A percentile compares a stretch with the other conserved stretches of the same genome.
Conservation (phyloP, 83 land plant species). For the Picea abies region DNA sequence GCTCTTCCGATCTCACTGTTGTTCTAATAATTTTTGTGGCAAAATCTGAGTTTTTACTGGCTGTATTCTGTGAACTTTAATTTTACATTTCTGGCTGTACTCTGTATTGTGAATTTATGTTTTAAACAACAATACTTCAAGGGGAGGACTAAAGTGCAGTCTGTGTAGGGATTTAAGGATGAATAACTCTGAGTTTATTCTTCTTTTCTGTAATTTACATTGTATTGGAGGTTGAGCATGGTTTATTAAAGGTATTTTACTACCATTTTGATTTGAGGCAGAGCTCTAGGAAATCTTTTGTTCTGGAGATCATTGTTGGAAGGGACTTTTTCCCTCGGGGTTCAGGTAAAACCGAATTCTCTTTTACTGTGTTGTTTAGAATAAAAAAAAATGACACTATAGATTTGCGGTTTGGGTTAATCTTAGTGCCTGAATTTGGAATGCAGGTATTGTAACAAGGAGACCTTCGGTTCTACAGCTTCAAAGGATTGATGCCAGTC, state of each 20-base stretch:
- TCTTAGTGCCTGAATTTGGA: neutral
- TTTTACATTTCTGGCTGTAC: neutral
- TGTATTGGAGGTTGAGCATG: neutral
- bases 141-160: neutral
- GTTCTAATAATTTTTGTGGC: no score
- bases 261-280: no score
- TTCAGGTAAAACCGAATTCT: conserved; percentile 50
- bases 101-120: no score
- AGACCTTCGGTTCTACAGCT: no score
- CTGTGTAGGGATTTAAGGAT: neutral
- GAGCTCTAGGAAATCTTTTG: conserved; percentile 92
- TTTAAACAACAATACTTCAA: no score
- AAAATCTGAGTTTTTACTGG: no score
- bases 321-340: no score
- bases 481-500: no score
- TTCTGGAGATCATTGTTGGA: conserved; percentile 86
- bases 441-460: no score
- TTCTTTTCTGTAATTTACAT: neutral
- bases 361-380: neutral
- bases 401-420: neutral
- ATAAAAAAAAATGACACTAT: neutral
- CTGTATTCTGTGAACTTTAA: no score
- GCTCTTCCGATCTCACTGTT: no score
- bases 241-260: neutral
- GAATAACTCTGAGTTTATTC: neutral